A percentile compares a stretch with the other conserved stretches of the same genome.
phyloP scores from a whole-genome alignment of 192 early-diverging fungal genomes.

The Phlyctochytrium bullatum region DNA sequence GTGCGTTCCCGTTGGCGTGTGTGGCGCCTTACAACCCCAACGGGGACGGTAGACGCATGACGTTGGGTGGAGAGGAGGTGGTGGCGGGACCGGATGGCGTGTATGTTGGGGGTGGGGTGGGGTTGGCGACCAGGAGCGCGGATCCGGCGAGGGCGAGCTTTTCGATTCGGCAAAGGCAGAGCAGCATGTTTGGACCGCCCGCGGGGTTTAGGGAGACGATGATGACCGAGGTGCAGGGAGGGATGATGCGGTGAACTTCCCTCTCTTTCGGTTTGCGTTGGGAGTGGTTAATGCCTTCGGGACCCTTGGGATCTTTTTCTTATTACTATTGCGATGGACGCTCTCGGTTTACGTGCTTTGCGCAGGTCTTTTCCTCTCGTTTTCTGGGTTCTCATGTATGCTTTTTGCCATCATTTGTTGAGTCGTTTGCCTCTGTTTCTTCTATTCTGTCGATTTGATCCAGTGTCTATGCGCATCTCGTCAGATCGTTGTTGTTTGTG shows the following conservation, averaged over 20 bases:
- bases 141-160: not conserved
- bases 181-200: not conserved
- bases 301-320: not conserved
- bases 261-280: not conserved
- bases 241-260: not conserved
- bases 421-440: not conserved
- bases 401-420: not conserved
- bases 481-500: too few relatives aligned
- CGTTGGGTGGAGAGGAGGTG: too few relatives aligned
- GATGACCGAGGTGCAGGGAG: not conserved
- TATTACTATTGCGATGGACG: not conserved
- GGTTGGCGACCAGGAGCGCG: not conserved
- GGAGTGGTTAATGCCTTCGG: not conserved
- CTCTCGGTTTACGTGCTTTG: too few relatives aligned
- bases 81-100: too few relatives aligned
- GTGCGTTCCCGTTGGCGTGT: conserved; percentile 52
- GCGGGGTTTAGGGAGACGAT: not conserved
- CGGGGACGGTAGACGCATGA: not conserved
- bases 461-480: too few relatives aligned
- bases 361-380: not conserved
- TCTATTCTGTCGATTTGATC: not conserved
- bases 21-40: conserved; percentile 18
- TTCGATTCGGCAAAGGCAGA: not conserved
- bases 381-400: not conserved
- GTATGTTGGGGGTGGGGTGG: not conserved